Evolutionary conservation across 2,329 filamentous ascomycete species (phyloP), one percentile per base, ranked within the genome.

Genomic region (Zymoseptoria brevis): DNA sequence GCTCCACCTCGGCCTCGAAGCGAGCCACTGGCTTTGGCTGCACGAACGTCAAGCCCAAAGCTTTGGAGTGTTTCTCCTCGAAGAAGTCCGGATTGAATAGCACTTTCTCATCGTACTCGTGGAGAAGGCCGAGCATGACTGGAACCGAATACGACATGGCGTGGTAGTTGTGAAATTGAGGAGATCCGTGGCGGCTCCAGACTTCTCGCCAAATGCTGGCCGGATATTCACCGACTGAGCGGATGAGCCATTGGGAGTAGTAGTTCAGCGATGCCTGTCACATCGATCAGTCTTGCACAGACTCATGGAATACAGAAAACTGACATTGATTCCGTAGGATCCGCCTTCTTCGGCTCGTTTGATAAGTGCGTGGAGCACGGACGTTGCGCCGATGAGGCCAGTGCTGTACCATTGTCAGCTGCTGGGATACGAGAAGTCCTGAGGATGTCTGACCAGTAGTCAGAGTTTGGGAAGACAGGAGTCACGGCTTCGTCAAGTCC

Each of bases 101-200:
- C 0, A 70, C 69, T 4, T 70, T 60, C 0, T 63, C 70, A 16
- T 73, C 73, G 57, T 80, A 71, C 54, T 75, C 64, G 19, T 71
- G 57, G 22, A 80, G 64, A 68, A 77, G 71, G 19, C 72, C 70
- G 49, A 79, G 55, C 62, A 77, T 76, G 3, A 67, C 68, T 7
- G 77, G 77, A 11, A 69, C 50, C 5, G 80, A 57, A 53, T 77
- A 74, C 1, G 59, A 60, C 78, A 82, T 81, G 29, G 74, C 72
- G 62, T 83, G 75, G 65, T 79, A 77, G 65, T 82, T 77, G 9
- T 80, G 75, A 71, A 81, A 83, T 1, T 80, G 74, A 4, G 75
- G 76, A 19, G 68, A 70, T 2, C 76, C 77, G 60, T 82, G 75
- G 11, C 75, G 71, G 8, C 67, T 62, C 75, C 78, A 81, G 1